These are phyloP conservation scores for Euphrasia arctica DNA, from an alignment of 305 asterid genomes.

Conservation along the genomic window DNA sequence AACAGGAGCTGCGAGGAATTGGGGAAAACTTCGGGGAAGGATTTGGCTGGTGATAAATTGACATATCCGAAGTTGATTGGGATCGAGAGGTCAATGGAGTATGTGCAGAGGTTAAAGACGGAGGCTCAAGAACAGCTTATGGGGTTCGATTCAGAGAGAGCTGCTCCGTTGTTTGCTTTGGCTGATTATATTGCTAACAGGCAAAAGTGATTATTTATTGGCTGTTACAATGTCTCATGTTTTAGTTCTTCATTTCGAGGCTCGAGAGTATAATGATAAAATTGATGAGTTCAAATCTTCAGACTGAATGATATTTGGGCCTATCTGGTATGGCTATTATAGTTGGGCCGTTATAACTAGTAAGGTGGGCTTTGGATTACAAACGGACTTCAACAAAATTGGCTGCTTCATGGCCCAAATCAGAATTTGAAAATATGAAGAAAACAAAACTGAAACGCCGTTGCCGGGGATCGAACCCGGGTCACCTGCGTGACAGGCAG, in stretches of 20 bases:
- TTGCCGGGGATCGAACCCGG: slow-evolving; percentile 98
- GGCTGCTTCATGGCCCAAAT: not conserved
- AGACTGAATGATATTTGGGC: no score
- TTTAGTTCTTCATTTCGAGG: no score
- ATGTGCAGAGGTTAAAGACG: slow-evolving; percentile 27
- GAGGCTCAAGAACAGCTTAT: slow-evolving; percentile 33
- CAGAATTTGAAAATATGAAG: no score
- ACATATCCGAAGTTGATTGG: slow-evolving; percentile 34
- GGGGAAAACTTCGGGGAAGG: slow-evolving; percentile 35
- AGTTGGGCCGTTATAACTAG: no score
- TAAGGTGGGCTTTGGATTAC: no score
- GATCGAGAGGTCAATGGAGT: slow-evolving; percentile 30
- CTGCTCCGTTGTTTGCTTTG: slow-evolving; percentile 34
- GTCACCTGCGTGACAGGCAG: slow-evolving; percentile 76
- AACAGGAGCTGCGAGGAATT: slow-evolving; percentile 27
- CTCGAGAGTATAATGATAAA: no score
- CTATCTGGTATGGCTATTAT: no score
- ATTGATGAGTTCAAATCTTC: no score
- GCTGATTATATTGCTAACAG: slow-evolving; percentile 33
- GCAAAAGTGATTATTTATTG: slow-evolving; percentile 20
- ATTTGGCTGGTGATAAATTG: slow-evolving; percentile 26
- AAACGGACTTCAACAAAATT: no score
- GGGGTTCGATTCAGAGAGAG: slow-evolving; percentile 32
- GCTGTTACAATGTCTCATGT: not conserved
- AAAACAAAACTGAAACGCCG: slow-evolving; percentile 36